Conservation (phyloP, 139 green algal species). For the Nannochloris sp. region DNA sequence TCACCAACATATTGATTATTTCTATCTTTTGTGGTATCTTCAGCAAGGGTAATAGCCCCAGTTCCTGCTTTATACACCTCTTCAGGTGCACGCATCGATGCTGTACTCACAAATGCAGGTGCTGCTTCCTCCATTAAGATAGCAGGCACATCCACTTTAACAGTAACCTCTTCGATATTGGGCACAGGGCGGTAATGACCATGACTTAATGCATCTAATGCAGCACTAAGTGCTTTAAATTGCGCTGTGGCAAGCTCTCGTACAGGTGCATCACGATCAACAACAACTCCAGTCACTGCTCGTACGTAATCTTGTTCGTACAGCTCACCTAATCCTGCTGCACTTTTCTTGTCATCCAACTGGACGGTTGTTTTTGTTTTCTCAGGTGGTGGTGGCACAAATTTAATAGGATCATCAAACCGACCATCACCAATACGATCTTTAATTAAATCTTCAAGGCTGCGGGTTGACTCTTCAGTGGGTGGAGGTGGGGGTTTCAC, state of each 20-base stretch:
- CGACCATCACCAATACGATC: constrained; percentile 47
- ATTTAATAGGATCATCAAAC: constrained; percentile 72
- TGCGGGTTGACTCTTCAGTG: constrained; percentile 75
- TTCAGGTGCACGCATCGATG: constrained; percentile 45
- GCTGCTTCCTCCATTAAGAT: constrained; percentile 46
- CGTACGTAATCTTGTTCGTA: constrained; percentile 74
- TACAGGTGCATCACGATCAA: constrained; percentile 35
- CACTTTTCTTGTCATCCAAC: constrained; percentile 68
- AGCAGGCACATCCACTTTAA: constrained; percentile 62
- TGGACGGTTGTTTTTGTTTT: constrained; percentile 44
- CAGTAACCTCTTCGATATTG: constrained; percentile 71
- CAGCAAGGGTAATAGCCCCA: background rate
- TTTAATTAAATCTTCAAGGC: constrained; percentile 87
- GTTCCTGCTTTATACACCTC: constrained; percentile 50
- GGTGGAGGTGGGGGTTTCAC: constrained; percentile 51
- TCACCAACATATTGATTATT: background rate
- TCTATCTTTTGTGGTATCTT: too few relatives aligned
- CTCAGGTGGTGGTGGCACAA: constrained; percentile 52
- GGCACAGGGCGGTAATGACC: constrained; percentile 88
- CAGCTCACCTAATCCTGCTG: constrained; percentile 66
- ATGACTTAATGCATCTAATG: constrained; percentile 86
- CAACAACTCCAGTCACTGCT: constrained; percentile 11
- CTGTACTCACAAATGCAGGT: constrained; percentile 40
- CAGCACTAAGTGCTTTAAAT: constrained; percentile 67
- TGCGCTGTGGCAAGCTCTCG: constrained; percentile 44